These are phyloP conservation scores for Coemansia nantahalensis DNA, from an alignment of 192 early-diverging fungal species.

Conservation along the genomic window DNA sequence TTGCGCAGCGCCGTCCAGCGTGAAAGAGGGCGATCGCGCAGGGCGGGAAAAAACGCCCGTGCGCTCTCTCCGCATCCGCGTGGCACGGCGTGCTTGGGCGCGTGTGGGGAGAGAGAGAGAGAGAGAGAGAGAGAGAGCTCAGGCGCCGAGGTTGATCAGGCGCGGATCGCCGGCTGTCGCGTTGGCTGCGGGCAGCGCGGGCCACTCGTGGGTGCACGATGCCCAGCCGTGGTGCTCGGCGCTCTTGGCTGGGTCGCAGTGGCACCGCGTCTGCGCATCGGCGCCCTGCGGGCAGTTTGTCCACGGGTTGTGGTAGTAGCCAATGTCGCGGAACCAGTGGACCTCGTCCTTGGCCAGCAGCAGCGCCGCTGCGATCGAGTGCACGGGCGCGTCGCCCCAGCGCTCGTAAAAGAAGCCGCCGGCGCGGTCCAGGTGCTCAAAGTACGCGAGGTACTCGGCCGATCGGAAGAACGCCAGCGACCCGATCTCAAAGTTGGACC, in stretches of 20 bases:
- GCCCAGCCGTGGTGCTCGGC: conserved; percentile 47
- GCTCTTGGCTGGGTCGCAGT: conserved; percentile 49
- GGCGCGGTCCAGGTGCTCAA: conserved; percentile 65
- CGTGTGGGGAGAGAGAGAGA: too few species aligned
- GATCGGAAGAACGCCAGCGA: conserved; percentile 65
- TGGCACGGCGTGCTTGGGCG: too few species aligned
- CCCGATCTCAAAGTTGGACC: conserved; percentile 91
- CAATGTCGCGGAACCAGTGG: conserved; percentile 72
- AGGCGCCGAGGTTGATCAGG: too few species aligned
- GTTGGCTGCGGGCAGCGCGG: conserved; percentile 17
- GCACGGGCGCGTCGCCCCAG: conserved; percentile 74
- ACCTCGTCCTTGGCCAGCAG: conserved; percentile 57
- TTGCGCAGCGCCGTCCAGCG: too few species aligned
- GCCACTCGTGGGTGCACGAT: conserved; percentile 45
- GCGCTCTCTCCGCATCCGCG: too few species aligned
- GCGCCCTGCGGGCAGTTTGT: conserved; percentile 41
- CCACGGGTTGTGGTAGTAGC: conserved; percentile 62
- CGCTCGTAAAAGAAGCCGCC: conserved; percentile 88
- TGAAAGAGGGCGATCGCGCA: too few species aligned
- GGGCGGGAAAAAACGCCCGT: too few species aligned
- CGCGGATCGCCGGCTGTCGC: background rate
- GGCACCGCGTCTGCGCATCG: conserved; percentile 37
- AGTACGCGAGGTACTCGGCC: conserved; percentile 65
- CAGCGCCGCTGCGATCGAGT: conserved; percentile 61
- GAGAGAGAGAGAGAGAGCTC: too few species aligned